phyloP scores from a whole-genome alignment of 805 yeast species.

The Kodamaea lidongshanica region DNA sequence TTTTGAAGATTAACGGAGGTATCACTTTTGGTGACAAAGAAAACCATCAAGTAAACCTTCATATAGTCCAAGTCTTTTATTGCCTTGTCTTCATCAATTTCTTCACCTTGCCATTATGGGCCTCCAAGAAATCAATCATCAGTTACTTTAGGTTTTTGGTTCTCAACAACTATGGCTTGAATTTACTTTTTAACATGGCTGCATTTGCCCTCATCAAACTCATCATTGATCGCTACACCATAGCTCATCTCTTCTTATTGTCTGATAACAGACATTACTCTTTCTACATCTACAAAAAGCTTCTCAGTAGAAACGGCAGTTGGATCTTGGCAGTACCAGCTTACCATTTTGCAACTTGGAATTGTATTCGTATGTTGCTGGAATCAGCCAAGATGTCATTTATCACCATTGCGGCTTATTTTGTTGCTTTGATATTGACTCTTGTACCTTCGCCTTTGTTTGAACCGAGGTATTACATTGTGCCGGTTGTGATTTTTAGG shows the following conservation, averaged over 20 bases:
- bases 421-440: conserved; percentile 50
- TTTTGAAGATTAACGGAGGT: conserved; percentile 67
- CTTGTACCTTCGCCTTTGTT: conserved; percentile 86
- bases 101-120: conserved; percentile 75
- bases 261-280: conserved; percentile 95
- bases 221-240: conserved; percentile 54
- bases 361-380: conserved; percentile 15
- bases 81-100: conserved; percentile 56
- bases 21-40: conserved; percentile 88
- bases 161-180: conserved; percentile 15
- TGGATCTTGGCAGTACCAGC: conserved; percentile 52
- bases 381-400: conserved; percentile 11
- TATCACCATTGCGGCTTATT: conserved; percentile 44
- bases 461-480: conserved; percentile 87
- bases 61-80: conserved; percentile 77
- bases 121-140: conserved; percentile 36
- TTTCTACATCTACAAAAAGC: conserved; percentile 71
- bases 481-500: conserved; percentile 77
- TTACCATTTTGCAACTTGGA: conserved; percentile 58
- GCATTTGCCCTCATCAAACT: conserved; percentile 30
- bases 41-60: conserved; percentile 69
- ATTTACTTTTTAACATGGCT: conserved; percentile 13
- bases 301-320: conserved; percentile 47
- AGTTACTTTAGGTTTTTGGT: conserved; percentile 33
- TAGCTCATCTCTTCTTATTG: conserved; percentile 81